Evolutionary conservation across 768 basidiomycete genomes (phyloP).

Genomic region (Mrakia blollopis): DNA sequence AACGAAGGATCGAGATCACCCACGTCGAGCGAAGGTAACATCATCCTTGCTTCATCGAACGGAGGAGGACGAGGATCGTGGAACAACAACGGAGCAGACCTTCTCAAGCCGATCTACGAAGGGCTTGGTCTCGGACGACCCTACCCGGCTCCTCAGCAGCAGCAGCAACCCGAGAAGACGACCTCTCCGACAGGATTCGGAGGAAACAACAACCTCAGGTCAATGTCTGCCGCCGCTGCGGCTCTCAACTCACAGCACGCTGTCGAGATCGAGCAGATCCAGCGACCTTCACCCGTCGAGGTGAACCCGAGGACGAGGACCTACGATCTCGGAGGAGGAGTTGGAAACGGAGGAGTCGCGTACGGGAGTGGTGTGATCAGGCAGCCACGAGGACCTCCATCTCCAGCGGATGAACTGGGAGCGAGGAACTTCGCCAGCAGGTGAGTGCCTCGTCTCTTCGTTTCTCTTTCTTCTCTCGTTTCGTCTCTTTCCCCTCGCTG

Average conservation of each 20-base stretch:
- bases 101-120: slow-evolving; percentile 55
- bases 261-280: background rate
- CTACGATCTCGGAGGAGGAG: slow-evolving; percentile 12
- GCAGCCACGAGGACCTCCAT: slow-evolving; percentile 83
- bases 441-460: background rate
- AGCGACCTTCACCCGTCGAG: background rate
- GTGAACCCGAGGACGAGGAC: background rate
- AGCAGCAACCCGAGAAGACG: background rate
- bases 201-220: background rate
- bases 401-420: slow-evolving; percentile 52
- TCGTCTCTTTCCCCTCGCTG: too few relatives aligned
- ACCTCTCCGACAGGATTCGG: slow-evolving; percentile 35
- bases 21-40: slow-evolving; percentile 9
- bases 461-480: too few relatives aligned
- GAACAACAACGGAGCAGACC: background rate
- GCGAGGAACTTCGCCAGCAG: slow-evolving; percentile 33
- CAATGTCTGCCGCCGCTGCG: slow-evolving; percentile 1
- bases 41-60: background rate
- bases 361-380: slow-evolving; percentile 50
- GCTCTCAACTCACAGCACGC: background rate
- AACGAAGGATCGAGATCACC: background rate
- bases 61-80: background rate
- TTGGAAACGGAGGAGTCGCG: background rate
- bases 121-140: slow-evolving; percentile 79
- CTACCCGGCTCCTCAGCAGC: slow-evolving; percentile 47